Conservation (phyloP, 345 rosid species). For the Adansonia digitata region DNA sequence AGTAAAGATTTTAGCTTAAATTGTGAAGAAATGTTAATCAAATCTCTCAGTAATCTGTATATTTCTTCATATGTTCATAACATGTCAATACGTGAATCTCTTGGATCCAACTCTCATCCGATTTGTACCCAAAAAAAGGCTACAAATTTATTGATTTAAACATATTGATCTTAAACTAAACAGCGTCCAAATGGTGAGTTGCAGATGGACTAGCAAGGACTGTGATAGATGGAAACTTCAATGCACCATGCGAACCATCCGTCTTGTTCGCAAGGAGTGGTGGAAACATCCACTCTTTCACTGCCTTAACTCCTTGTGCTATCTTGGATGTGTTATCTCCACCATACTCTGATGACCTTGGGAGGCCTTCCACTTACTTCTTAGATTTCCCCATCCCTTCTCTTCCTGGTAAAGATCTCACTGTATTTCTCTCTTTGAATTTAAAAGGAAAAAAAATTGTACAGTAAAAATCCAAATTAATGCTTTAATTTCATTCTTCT, state of each 20-base stretch:
- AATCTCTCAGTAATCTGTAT: not conserved
- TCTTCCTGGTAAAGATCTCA: constrained; percentile 25
- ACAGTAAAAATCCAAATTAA: not conserved
- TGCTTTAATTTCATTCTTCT: not conserved
- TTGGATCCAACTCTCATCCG: no score
- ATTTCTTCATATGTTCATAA: no score
- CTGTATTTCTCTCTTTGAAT: not conserved
- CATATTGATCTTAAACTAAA: not conserved
- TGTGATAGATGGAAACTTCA: constrained; percentile 24
- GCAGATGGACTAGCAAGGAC: constrained; percentile 35
- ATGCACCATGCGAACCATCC: constrained; percentile 32
- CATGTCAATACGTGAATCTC: no score
- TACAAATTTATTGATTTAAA: no score
- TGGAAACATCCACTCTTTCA: constrained; percentile 48
- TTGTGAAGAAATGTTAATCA: not conserved
- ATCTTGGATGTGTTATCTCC: constrained; percentile 46
- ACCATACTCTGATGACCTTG: constrained; percentile 43
- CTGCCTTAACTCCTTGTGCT: constrained; percentile 49
- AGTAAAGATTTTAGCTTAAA: constrained; percentile 21
- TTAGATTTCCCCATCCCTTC: constrained; percentile 26
- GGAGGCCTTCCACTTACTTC: constrained; percentile 44
- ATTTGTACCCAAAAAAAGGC: no score
- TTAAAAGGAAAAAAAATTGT: no score
- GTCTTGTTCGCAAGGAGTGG: constrained; percentile 41
- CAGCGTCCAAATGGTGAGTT: not conserved